These are phyloP conservation scores for Hygrophoropsis aurantiaca DNA, from an alignment of 768 basidiomycete genomes.

Conservation along the genomic window DNA sequence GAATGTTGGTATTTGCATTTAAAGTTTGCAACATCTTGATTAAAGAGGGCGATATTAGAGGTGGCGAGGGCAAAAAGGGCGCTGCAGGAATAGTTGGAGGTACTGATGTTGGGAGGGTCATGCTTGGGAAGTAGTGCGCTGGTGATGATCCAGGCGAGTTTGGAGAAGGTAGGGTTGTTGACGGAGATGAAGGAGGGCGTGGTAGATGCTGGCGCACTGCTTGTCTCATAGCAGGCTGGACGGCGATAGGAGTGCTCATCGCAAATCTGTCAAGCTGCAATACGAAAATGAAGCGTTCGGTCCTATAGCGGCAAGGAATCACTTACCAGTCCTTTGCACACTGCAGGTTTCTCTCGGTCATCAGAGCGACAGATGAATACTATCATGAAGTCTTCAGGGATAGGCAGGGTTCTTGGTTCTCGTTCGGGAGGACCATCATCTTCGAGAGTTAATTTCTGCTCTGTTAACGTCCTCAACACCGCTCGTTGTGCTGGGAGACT, in stretches of 20 bases:
- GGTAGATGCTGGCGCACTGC: slow-evolving; percentile 33
- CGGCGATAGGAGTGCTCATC: slow-evolving; percentile 63
- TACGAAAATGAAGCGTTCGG: slow-evolving; percentile 7
- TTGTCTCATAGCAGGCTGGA: slow-evolving; percentile 41
- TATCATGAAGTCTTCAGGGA: slow-evolving; percentile 66
- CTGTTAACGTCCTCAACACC: slow-evolving; percentile 50
- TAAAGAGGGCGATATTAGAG: slow-evolving; percentile 31
- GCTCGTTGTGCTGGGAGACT: slow-evolving; percentile 55
- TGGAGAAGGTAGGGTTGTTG: slow-evolving; percentile 28
- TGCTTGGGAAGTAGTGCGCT: slow-evolving; percentile 14
- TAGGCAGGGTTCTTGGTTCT: slow-evolving; percentile 29
- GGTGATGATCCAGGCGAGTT: slow-evolving; percentile 27
- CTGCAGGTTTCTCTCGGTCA: slow-evolving; percentile 59
- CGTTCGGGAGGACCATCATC: slow-evolving; percentile 9
- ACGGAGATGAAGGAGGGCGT: slow-evolving; percentile 23
- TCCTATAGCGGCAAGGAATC: neutral
- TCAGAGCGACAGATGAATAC: slow-evolving; percentile 73
- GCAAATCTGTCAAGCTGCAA: slow-evolving; percentile 74
- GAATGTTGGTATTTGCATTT: slow-evolving; percentile 42
- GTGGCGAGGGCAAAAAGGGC: slow-evolving; percentile 10
- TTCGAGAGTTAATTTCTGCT: slow-evolving; percentile 48
- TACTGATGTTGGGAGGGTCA: slow-evolving; percentile 12
- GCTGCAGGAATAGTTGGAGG: slow-evolving; percentile 26
- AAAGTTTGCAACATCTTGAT: slow-evolving; percentile 24
- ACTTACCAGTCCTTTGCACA: slow-evolving; percentile 66